phyloP scores from a whole-genome alignment of 2,329 filamentous ascomycete genomes.

The Ramularia endophylla region DNA sequence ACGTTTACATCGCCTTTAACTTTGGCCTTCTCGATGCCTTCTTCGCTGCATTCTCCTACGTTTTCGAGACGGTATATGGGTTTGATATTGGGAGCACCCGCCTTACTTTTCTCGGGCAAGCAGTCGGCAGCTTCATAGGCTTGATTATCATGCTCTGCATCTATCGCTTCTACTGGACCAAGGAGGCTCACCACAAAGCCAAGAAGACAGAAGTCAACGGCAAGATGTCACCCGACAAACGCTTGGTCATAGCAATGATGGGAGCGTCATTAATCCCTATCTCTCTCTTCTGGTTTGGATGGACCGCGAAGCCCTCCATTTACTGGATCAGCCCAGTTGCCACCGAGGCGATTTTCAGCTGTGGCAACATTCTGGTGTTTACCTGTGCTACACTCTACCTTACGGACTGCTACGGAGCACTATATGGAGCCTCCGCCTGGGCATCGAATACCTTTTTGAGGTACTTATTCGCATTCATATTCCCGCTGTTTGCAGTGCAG shows the following conservation, averaged over 20 bases:
- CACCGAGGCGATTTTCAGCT: conserved; percentile 35
- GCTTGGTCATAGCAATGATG: conserved; percentile 29
- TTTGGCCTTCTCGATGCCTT: conserved; percentile 21
- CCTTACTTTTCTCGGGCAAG: conserved; percentile 21
- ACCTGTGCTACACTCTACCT: conserved; percentile 12
- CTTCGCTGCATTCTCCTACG: conserved; percentile 20
- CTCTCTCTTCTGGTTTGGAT: conserved; percentile 32
- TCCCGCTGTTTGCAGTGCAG: conserved; percentile 36
- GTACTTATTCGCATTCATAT: conserved; percentile 32
- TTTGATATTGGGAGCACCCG: conserved; percentile 20
- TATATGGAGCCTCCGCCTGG: conserved; percentile 28
- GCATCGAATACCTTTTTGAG: conserved; percentile 20
- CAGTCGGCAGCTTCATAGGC: conserved; percentile 15
- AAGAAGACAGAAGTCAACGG: background rate
- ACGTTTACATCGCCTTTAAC: conserved; percentile 19
- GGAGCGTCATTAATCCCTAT: conserved; percentile 25
- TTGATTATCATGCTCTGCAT: conserved; percentile 7
- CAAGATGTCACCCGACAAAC: conserved; percentile 23
- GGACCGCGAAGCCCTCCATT: conserved; percentile 25
- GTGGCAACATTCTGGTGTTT: conserved; percentile 34
- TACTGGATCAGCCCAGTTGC: conserved; percentile 34
- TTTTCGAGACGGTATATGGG: conserved; percentile 19
- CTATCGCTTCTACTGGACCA: conserved; percentile 3
- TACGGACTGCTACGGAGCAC: conserved; percentile 15
- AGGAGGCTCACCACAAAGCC: background rate